These are phyloP conservation scores for Fusarium sp. DNA, from an alignment of 2,329 filamentous ascomycete genomes.

Conservation along the genomic window DNA sequence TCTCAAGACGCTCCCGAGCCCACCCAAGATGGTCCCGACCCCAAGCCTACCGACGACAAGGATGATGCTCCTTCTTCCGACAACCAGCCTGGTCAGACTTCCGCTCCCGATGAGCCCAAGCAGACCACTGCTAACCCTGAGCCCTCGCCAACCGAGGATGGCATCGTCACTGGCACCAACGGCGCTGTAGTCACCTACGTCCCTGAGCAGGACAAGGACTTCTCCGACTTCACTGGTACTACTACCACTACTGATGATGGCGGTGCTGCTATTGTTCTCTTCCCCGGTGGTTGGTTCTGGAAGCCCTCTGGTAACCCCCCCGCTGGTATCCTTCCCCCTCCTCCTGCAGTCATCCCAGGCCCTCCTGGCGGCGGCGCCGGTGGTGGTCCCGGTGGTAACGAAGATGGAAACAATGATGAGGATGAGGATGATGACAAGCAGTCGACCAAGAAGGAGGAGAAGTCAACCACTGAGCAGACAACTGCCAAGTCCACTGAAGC, in stretches of 20 bases:
- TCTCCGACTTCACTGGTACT: constrained; percentile 12
- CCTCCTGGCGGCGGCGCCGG: not conserved
- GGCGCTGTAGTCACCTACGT: constrained; percentile 10
- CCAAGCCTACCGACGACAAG: not conserved
- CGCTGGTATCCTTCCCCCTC: not conserved
- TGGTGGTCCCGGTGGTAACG: not conserved
- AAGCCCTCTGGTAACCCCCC: constrained; percentile 16
- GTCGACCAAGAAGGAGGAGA: constrained; percentile 2
- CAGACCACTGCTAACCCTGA: constrained; percentile 1
- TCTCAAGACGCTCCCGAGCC: not conserved
- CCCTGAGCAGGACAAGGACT: constrained; percentile 18
- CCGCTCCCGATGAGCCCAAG: not conserved
- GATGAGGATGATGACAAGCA: not conserved
- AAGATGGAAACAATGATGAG: not conserved
- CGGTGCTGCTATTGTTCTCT: constrained; percentile 8
- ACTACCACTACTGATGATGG: constrained; percentile 19
- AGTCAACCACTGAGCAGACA: constrained; percentile 6
- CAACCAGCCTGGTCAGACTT: constrained; percentile 4
- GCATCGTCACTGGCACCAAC: constrained; percentile 10
- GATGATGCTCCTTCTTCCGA: not conserved
- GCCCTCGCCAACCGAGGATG: constrained; percentile 5
- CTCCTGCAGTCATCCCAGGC: not conserved
- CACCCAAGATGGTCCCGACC: not conserved
- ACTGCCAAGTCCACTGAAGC: constrained; percentile 11
- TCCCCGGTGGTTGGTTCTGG: constrained; percentile 24